A percentile compares a stretch with the other conserved stretches of the same genome.
These are phyloP conservation scores for Salicornia ramosissima DNA, from an alignment of 148 eudicot genomes.

Conservation along the genomic window DNA sequence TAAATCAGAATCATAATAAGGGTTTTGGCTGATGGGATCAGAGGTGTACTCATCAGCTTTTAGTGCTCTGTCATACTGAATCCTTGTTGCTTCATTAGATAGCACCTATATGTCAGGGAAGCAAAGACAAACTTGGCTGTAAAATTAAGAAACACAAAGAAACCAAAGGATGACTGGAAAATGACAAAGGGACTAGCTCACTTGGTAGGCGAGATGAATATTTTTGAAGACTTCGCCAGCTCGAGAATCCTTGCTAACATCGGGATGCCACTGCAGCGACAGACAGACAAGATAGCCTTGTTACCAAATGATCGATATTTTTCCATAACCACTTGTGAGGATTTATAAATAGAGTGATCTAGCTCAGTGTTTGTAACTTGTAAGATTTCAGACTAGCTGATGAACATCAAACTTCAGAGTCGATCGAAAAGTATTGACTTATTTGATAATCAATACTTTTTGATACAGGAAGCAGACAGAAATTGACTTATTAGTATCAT, in stretches of 20 bases:
- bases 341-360: no score
- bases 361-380: background rate
- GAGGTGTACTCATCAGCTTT: conserved; percentile 29
- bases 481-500: no score
- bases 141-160: background rate
- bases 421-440: background rate
- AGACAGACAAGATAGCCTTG: background rate
- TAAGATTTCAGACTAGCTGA: background rate
- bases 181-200: conserved; percentile 30
- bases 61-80: conserved; percentile 51
- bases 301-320: no score
- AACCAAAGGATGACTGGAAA: background rate
- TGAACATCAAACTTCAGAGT: background rate
- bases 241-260: conserved; percentile 73
- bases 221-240: conserved; percentile 69
- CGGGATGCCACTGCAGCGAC: conserved; percentile 79
- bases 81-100: conserved; percentile 55
- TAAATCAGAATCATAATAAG: conserved; percentile 33
- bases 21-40: conserved; percentile 31
- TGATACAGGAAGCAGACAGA: background rate
- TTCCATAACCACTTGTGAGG: no score
- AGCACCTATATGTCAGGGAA: conserved; percentile 41
- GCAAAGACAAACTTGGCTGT: background rate
- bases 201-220: conserved; percentile 81
- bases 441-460: no score